phyloP scores from a whole-genome alignment of 139 green algal genomes.

The Tetraselmis striata region DNA sequence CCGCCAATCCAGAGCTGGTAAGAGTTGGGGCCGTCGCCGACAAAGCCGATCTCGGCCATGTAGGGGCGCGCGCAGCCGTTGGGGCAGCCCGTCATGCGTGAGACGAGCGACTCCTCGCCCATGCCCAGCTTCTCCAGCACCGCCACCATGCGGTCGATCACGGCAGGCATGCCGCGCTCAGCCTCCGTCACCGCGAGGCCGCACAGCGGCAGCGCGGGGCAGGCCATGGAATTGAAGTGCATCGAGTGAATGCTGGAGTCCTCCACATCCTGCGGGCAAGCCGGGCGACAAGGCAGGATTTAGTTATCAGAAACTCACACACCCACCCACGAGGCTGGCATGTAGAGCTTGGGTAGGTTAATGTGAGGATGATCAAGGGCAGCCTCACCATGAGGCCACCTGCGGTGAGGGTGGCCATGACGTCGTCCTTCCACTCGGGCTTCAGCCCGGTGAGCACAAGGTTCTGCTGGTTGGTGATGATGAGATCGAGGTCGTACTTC shows the following conservation, averaged over 20 bases:
- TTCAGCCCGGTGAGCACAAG: constrained; percentile 20
- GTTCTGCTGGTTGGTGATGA: constrained; percentile 29
- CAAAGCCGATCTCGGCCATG: constrained; percentile 98
- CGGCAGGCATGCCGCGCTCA: constrained; percentile 86
- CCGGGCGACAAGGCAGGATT: not conserved
- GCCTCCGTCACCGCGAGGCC: constrained; percentile 94
- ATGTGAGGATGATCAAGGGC: no score
- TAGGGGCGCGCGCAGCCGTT: constrained; percentile 98
- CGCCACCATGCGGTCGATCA: constrained; percentile 67
- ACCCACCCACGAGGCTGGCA: no score
- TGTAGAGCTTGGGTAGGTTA: no score
- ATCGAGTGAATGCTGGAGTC: not conserved
- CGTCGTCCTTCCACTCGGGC: constrained; percentile 74
- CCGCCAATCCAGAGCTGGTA: constrained; percentile 94
- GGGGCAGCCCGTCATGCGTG: constrained; percentile 98
- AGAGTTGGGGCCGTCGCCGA: constrained; percentile 93
- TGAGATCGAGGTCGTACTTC: constrained; percentile 42
- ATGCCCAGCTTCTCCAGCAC: constrained; percentile 68
- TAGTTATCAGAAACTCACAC: not conserved
- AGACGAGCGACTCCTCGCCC: constrained; percentile 54
- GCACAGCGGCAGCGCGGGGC: constrained; percentile 96
- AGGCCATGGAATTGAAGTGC: constrained; percentile 80
- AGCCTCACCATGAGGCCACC: constrained; percentile 13
- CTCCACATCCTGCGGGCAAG: not conserved
- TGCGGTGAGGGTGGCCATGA: constrained; percentile 53